These are phyloP conservation scores for Terana coerulea DNA, from an alignment of 768 basidiomycete genomes.

Conservation along the genomic window DNA sequence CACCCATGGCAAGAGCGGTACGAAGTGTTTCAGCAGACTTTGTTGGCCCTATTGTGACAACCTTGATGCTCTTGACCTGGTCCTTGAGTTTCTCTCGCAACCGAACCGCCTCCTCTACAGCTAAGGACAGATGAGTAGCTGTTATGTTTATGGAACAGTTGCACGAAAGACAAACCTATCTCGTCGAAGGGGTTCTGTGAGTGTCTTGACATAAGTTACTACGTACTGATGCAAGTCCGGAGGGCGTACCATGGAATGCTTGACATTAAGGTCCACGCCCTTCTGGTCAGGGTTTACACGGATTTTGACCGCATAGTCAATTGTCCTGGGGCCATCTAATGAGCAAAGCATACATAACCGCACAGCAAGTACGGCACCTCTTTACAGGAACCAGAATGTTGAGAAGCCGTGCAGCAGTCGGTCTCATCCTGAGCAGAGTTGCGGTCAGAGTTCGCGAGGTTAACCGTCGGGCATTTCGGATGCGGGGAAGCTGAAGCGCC, in stretches of 20 bases:
- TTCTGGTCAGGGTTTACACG: constrained; percentile 94
- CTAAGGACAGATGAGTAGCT: constrained; percentile 36
- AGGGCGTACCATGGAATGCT: constrained; percentile 90
- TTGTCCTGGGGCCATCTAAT: constrained; percentile 53
- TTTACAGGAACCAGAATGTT: constrained; percentile 95
- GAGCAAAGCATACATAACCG: background rate
- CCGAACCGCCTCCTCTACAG: constrained; percentile 95
- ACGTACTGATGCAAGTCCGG: background rate
- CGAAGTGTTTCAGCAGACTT: constrained; percentile 89
- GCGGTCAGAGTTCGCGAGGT: background rate
- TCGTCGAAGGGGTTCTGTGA: constrained; percentile 96
- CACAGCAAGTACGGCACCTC: constrained; percentile 47
- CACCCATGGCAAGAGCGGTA: constrained; percentile 97
- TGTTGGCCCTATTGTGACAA: constrained; percentile 90
- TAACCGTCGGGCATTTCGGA: background rate
- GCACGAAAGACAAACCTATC: constrained; percentile 60
- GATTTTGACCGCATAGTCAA: constrained; percentile 99
- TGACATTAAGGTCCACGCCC: constrained; percentile 94
- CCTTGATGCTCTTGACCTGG: constrained; percentile 80
- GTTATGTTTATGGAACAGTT: no score
- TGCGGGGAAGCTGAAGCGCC: background rate
- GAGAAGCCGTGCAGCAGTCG: constrained; percentile 65
- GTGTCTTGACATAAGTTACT: constrained; percentile 6
- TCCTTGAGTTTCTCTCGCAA: constrained; percentile 83
- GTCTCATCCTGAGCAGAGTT: constrained; percentile 51